phyloP scores from a whole-genome alignment of 768 basidiomycete species.

The Naematelia aurantialba region DNA sequence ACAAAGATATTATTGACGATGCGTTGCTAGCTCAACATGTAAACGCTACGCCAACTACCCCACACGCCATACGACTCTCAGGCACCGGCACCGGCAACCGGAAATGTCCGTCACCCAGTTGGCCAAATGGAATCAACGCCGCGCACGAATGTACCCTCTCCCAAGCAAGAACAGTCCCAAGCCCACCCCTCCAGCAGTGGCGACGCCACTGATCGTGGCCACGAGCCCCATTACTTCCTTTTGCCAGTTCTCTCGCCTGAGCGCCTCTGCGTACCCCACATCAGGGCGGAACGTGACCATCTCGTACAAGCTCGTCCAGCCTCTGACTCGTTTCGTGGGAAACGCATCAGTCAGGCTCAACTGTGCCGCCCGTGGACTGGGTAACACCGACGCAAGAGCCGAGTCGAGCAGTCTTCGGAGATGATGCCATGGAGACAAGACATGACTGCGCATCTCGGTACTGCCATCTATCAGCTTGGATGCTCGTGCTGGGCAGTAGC shows the following conservation, averaged over 20 bases:
- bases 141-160: neutral
- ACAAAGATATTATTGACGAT: too few species aligned
- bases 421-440: conserved; percentile 73
- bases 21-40: neutral
- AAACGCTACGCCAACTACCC: too few species aligned
- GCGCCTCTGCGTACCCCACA: conserved; percentile 79
- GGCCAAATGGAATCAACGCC: neutral
- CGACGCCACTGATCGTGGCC: conserved; percentile 16
- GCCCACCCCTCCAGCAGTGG: conserved; percentile 8
- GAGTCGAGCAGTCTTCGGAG: conserved; percentile 77
- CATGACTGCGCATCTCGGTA: conserved; percentile 89
- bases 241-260: conserved; percentile 67
- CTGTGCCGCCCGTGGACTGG: conserved; percentile 20
- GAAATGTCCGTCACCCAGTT: neutral
- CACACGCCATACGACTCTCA: too few species aligned
- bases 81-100: neutral
- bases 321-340: conserved; percentile 59
- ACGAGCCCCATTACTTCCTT: conserved; percentile 56
- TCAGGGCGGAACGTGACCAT: conserved; percentile 98
- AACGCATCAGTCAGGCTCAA: conserved; percentile 54
- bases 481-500: too few species aligned
- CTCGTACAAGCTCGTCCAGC: conserved; percentile 91
- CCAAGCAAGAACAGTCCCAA: neutral
- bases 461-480: too few species aligned
- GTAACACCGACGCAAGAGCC: conserved; percentile 51